Base-by-base conservation (phyloP, 2,329 filamentous ascomycete genomes). In the Fusarium cicatricum region DNA sequence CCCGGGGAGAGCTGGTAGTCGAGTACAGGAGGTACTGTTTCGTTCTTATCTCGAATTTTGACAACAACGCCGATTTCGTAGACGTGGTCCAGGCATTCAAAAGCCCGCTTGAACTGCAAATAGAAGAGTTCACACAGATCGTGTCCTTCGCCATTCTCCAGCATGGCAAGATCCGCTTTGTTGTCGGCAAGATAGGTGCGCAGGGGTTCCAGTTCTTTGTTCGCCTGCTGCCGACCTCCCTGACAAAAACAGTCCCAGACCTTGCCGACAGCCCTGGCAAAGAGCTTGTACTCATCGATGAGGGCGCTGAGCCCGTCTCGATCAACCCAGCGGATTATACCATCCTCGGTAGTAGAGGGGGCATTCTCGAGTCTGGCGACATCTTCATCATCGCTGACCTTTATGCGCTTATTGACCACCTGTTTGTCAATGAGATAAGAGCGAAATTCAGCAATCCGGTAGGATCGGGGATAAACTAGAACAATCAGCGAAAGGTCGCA, bases 31-130 rank as follows among this genome's bases (percentile, higher is more conserved):
- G 70, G 71, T 12, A 72, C 69, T 5, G 21, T 42, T 39, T 62
- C 33, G 17, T 71, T 45, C 16, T 45, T 60, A 16, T 71, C 57
- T 40, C 67, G 64, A 39, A 65, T 58, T 34, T 65, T 70, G 56
- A 71, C 59, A 23, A 73, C 66, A 37, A 56, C 53, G 14, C 64
- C 58, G 23, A 71, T 66, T 46, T 70, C 61, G 48, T 73, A 73
- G 12, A 73, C 44, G 7, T 43, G 61, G 47, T 68, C 59, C 21
- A 72, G 42, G 11, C 57, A 52, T 11, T 50, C 37, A 11, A 68
- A 62, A 19, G 60, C 54, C n/a, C 62, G 50, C 36, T 52, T 36
- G 38, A 66, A 59, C 46, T 65, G 50, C 26, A 60, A 53, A 38
- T 55, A 39, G 31, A 70, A 70, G 16, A 66, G 42, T 15, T 65